phyloP scores from a whole-genome alignment of 139 green algal genomes.

The Chlorella ohadii region DNA sequence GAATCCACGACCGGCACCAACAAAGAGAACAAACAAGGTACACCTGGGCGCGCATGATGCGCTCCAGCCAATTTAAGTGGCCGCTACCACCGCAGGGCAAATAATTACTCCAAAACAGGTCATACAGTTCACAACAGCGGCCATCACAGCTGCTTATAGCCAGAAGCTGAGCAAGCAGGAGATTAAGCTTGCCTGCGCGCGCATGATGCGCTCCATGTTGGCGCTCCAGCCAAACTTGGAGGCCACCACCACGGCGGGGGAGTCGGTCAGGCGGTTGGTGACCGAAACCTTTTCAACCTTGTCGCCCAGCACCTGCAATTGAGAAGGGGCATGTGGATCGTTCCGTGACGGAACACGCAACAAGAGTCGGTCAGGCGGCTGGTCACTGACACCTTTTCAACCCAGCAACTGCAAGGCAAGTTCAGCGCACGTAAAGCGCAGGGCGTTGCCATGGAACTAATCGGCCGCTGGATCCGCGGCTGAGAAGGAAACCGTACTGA shows the following conservation, averaged over 20 bases:
- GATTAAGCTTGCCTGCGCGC: conserved; percentile 49
- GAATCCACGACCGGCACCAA: no score
- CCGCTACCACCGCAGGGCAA: conserved; percentile 40
- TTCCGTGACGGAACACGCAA: no score
- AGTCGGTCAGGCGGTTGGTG: conserved; percentile 84
- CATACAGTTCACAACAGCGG: no score
- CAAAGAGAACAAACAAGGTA: no score
- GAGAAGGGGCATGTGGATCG: no score
- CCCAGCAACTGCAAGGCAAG: not conserved
- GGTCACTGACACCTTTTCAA: conserved; percentile 87
- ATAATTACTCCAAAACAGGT: not conserved
- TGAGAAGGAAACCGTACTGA: no score
- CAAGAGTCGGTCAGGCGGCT: not conserved
- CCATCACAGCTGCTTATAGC: not conserved
- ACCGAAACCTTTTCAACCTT: conserved; percentile 87
- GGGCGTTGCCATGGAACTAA: no score
- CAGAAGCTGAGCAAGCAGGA: no score
- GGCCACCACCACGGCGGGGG: conserved; percentile 94
- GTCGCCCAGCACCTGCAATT: conserved; percentile 55
- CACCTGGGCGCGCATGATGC: conserved; percentile 84
- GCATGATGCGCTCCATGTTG: conserved; percentile 99
- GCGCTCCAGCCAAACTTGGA: conserved; percentile 97
- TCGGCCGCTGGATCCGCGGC: no score
- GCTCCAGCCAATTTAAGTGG: conserved; percentile 90
- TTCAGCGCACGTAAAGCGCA: no score